Conservation (phyloP, 106 monocot genomes). For the Platanthera guangdongensis region DNA sequence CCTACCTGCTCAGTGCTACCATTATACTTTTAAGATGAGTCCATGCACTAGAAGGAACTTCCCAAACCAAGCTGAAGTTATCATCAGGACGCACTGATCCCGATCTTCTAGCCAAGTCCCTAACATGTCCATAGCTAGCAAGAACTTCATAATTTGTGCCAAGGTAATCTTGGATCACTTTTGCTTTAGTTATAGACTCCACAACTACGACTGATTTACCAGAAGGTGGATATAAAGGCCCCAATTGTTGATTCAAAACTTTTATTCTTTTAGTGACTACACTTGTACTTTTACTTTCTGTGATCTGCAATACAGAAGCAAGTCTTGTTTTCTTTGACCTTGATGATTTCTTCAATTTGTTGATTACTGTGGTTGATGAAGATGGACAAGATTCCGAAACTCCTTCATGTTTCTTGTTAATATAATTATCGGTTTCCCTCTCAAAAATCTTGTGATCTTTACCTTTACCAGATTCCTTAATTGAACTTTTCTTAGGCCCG, state of each 20-base stretch:
- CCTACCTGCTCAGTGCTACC: conserved; percentile 72
- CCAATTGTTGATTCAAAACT: conserved; percentile 15
- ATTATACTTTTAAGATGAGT: conserved; percentile 92
- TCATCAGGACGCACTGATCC: conserved; percentile 91
- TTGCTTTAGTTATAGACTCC: conserved; percentile 88
- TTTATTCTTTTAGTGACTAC: conserved; percentile 9
- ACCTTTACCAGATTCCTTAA: conserved; percentile 18
- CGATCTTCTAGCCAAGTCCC: conserved; percentile 90
- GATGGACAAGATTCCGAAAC: conserved; percentile 8
- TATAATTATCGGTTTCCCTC: conserved; percentile 19
- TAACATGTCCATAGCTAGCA: conserved; percentile 92
- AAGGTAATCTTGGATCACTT: conserved; percentile 82
- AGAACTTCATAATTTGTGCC: conserved; percentile 82
- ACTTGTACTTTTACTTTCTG: neutral
- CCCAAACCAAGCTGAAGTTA: conserved; percentile 99
- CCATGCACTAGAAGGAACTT: conserved; percentile 87
- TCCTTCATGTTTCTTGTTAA: conserved; percentile 16
- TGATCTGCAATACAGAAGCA: neutral
- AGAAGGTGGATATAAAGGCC: conserved; percentile 74
- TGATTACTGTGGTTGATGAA: conserved; percentile 12
- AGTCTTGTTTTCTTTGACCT: conserved; percentile 18
- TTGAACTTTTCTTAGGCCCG: conserved; percentile 16
- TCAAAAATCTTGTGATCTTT: conserved; percentile 12
- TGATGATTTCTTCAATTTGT: conserved; percentile 27
- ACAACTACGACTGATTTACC: conserved; percentile 91